Conservation (phyloP, 1,284 basidiomycete species). For the Hortiboletus rubellus region DNA sequence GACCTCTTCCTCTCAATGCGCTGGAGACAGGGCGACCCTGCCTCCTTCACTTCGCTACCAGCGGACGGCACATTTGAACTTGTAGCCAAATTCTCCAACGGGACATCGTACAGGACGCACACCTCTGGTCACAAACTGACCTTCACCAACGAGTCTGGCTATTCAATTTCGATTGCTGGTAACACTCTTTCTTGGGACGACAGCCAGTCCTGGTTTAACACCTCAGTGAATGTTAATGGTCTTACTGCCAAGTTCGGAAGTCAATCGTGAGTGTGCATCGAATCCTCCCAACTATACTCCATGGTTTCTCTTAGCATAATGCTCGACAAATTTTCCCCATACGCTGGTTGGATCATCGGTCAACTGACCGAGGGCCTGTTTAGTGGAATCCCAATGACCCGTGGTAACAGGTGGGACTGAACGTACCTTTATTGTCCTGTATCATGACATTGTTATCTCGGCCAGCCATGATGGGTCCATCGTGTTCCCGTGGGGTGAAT, state of each 20-base stretch:
- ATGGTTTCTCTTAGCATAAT: neutral
- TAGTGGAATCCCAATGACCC: slow-evolving; percentile 12
- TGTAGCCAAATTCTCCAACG: slow-evolving; percentile 9
- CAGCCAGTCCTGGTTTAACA: slow-evolving; percentile 17
- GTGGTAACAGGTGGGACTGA: slow-evolving; percentile 2
- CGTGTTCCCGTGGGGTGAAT: slow-evolving; percentile 7
- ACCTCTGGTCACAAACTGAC: slow-evolving; percentile 7
- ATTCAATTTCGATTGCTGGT: slow-evolving; percentile 14
- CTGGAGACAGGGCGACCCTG: slow-evolving; percentile 15
- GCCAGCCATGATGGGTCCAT: slow-evolving; percentile 7
- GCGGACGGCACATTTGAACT: slow-evolving; percentile 8
- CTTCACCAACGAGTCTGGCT: slow-evolving; percentile 4
- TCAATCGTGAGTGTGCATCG: slow-evolving; percentile 1
- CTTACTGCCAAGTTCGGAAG: slow-evolving; percentile 5
- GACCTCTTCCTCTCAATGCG: slow-evolving; percentile 8
- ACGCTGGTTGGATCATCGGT: neutral
- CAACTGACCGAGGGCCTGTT: slow-evolving; percentile 11
- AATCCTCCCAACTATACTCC: neutral
- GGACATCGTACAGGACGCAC: slow-evolving; percentile 1
- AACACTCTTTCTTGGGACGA: slow-evolving; percentile 18
- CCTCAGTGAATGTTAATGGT: slow-evolving; percentile 7
- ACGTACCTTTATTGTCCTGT: too few relatives aligned
- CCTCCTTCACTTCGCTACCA: slow-evolving; percentile 1
- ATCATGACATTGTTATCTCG: neutral
- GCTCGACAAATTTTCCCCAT: neutral